Percentiles rank a stretch among this genome's conserved stretches.
Evolutionary conservation across 768 basidiomycete species (phyloP).

Genomic region (Suillus plorans): DNA sequence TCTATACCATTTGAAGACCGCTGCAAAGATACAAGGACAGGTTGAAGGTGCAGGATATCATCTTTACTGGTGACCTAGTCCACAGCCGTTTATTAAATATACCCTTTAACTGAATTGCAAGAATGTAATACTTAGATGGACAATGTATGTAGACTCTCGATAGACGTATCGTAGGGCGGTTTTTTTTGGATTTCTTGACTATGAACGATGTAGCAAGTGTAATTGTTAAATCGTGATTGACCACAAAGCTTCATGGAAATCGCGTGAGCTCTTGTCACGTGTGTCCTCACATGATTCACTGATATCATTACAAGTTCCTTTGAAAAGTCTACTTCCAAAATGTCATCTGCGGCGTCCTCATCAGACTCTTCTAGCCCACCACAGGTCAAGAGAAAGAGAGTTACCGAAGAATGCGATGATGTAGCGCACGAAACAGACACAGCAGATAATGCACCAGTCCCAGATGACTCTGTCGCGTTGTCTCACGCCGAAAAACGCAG

Average conservation of each 20-base stretch:
- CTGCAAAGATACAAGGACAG: neutral
- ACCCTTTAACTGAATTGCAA: neutral
- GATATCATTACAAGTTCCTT: neutral
- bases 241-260: neutral
- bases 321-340: slow-evolving; percentile 7
- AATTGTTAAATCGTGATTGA: neutral
- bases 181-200: neutral
- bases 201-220: neutral
- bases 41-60: slow-evolving; percentile 4
- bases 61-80: neutral
- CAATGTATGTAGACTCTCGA: neutral
- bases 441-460: slow-evolving; percentile 11
- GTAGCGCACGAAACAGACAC: slow-evolving; percentile 15
- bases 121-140: neutral
- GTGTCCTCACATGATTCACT: neutral
- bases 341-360: slow-evolving; percentile 23
- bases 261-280: neutral
- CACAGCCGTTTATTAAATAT: neutral
- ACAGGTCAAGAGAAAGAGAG: slow-evolving; percentile 24
- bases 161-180: neutral
- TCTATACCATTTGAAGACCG: neutral
- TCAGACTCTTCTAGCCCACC: slow-evolving; percentile 34
- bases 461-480: slow-evolving; percentile 48
- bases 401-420: slow-evolving; percentile 18
- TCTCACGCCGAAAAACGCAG: slow-evolving; percentile 76